Conservation (phyloP, 495 filamentous ascomycete species). For the Evernia prunastri region DNA sequence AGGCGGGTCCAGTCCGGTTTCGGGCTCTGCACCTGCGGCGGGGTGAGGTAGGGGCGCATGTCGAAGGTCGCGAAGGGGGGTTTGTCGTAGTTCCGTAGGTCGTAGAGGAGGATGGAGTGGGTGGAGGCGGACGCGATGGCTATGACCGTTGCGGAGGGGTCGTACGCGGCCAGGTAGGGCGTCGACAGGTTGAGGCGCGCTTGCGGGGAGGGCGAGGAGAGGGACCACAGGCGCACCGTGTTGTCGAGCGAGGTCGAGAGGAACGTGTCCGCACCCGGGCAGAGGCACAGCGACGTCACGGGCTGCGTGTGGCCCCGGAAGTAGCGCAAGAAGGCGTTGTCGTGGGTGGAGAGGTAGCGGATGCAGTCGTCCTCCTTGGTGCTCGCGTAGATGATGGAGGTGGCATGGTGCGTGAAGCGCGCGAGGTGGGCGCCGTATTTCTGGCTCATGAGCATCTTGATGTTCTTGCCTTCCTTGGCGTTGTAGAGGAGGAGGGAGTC, state of each 20-base stretch:
- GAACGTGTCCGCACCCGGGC: conserved; percentile 71
- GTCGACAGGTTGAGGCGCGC: conserved; percentile 69
- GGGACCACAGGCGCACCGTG: conserved; percentile 82
- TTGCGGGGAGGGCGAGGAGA: conserved; percentile 61
- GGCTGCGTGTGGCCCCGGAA: conserved; percentile 79
- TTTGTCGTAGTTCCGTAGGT: conserved; percentile 87
- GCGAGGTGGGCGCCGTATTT: conserved; percentile 95
- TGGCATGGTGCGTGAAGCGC: conserved; percentile 83
- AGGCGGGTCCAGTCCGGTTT: conserved; percentile 69
- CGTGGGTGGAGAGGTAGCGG: conserved; percentile 85
- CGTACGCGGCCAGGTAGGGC: conserved; percentile 79
- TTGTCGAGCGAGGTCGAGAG: conserved; percentile 85
- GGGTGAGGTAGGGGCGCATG: conserved; percentile 40
- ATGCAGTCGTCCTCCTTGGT: conserved; percentile 92
- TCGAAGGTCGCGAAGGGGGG: conserved; percentile 84
- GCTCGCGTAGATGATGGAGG: conserved; percentile 86
- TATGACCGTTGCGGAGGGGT: conserved; percentile 82
- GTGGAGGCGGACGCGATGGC: conserved; percentile 79
- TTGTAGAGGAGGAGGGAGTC: conserved; percentile 94
- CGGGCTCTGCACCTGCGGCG: conserved; percentile 21
- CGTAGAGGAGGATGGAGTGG: conserved; percentile 77
- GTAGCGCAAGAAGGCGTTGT: conserved; percentile 91
- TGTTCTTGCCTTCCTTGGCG: conserved; percentile 77
- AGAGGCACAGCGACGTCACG: conserved; percentile 68
- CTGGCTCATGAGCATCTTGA: conserved; percentile 75